Evolutionary conservation across 768 basidiomycete genomes (phyloP).

Genomic region (Pisolithus tinctorius): DNA sequence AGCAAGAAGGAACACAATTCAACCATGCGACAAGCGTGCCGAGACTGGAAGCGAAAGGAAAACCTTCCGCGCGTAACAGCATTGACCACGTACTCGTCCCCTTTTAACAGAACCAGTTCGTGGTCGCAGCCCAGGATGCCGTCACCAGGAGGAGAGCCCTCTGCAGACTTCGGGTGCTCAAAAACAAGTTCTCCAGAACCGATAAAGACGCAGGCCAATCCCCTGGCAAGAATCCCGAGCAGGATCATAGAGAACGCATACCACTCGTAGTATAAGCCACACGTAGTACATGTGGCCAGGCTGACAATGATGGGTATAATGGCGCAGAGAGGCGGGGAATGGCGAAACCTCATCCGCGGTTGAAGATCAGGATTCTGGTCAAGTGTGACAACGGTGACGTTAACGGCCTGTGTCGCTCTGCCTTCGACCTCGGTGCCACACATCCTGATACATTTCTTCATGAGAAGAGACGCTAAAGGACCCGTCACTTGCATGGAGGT

Average conservation of each 20-base stretch:
- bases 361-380: not conserved
- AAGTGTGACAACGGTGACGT: conserved; percentile 13
- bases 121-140: too few relatives aligned
- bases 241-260: too few relatives aligned
- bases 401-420: conserved; percentile 5
- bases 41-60: not conserved
- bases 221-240: conserved; percentile 23
- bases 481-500: conserved; percentile 13
- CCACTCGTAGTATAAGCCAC: conserved; percentile 4
- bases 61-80: not conserved
- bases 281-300: conserved; percentile 7
- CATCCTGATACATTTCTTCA: conserved; percentile 4
- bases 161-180: not conserved
- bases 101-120: too few relatives aligned
- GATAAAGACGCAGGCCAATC: conserved; percentile 18
- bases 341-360: conserved; percentile 3
- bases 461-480: conserved; percentile 15
- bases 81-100: not conserved
- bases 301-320: not conserved
- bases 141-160: too few relatives aligned
- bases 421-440: not conserved
- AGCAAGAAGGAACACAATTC: too few relatives aligned
- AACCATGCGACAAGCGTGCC: not conserved
- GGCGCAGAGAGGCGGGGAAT: conserved; percentile 5
- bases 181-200: conserved; percentile 15